Conservation (phyloP, 805 yeast genomes). For the Cyberlindnera samutprakarnensis region DNA sequence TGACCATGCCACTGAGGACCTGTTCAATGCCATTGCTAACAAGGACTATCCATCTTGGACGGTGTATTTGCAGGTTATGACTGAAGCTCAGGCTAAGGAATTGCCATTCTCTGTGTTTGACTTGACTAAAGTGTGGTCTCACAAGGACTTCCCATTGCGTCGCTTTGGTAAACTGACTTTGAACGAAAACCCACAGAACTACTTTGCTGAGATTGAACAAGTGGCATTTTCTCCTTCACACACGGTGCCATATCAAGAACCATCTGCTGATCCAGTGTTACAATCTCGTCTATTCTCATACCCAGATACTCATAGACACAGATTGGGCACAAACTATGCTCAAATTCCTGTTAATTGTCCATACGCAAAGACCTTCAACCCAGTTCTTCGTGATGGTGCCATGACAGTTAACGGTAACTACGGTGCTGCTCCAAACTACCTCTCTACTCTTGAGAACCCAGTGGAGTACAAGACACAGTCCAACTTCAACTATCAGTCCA, state of each 20-base stretch:
- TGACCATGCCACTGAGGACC: constrained; percentile 73
- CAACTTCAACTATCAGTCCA: constrained; percentile 37
- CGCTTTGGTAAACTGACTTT: constrained; percentile 73
- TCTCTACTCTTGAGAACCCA: constrained; percentile 38
- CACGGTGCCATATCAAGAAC: constrained; percentile 77
- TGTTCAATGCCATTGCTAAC: constrained; percentile 68
- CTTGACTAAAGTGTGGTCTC: constrained; percentile 91
- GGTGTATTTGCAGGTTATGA: constrained; percentile 78
- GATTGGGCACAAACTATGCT: constrained; percentile 65
- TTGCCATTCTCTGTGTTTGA: constrained; percentile 81
- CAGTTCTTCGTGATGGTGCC: constrained; percentile 78
- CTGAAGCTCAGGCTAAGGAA: constrained; percentile 68
- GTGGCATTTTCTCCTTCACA: constrained; percentile 82
- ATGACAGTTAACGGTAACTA: constrained; percentile 64
- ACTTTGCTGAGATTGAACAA: constrained; percentile 83
- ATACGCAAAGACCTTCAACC: constrained; percentile 48
- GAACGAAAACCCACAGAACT: constrained; percentile 80
- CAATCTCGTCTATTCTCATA: constrained; percentile 78
- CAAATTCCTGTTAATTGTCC: constrained; percentile 91
- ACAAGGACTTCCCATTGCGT: constrained; percentile 76
- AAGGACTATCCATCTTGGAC: constrained; percentile 85
- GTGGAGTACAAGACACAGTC: constrained; percentile 21
- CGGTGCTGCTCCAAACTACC: constrained; percentile 72
- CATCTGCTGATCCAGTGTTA: constrained; percentile 81
- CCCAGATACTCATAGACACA: constrained; percentile 80